Base-by-base conservation (phyloP, 2,329 filamentous ascomycete genomes). In the Microsporum ferrugineum region DNA sequence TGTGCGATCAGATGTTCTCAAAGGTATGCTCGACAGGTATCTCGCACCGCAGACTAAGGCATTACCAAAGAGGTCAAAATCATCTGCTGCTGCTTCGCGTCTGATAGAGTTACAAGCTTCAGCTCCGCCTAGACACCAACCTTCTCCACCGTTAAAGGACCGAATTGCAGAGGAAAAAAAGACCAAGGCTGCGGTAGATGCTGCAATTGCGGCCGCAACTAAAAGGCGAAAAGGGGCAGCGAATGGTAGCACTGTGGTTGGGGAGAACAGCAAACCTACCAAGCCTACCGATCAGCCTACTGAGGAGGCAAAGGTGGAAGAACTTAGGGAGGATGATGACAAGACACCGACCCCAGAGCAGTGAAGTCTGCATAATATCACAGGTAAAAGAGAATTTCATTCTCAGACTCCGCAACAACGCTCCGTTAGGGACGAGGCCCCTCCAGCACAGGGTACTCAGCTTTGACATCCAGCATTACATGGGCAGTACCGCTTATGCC, bases 1-100 rank as follows among this genome's bases (percentile, higher is more conserved):
- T 0, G 92, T 97, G n/a, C 83, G 91, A 63, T 89, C 88, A 2
- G 88, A 91, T 55, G 86, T 95, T 45, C 78, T 97, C 60, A 94
- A 89, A 75, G 85, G 85, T 69, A 92, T 96, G 77, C 77, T 97
- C 10, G 84, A 88, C 66, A 79, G 80, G 34, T 88, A 88, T 68
- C 78, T 88, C 6, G 75, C 76, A 12, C 82, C 83, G 56, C 77
- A 1, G 56, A 68, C 69, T 23, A 71, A 65, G 3, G 10, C 55
- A 17, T 7, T 55, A 55, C 70, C 56, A 12, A 45, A 33, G 5
- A 23, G 33, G 36, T 41, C 36, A 14, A 41, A 41, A 8, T 31
- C 29, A 58, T 41, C 56, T 29, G 56, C 38, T n/a, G 56, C 36
- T 10, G 36, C 56, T 8, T 31, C 56, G 4, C 56, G 56, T 27